Percentiles rank a stretch among this genome's conserved stretches.
Evolutionary conservation across 2,329 filamentous ascomycete genomes (phyloP).

Genomic region (Cordyceps cicadae): DNA sequence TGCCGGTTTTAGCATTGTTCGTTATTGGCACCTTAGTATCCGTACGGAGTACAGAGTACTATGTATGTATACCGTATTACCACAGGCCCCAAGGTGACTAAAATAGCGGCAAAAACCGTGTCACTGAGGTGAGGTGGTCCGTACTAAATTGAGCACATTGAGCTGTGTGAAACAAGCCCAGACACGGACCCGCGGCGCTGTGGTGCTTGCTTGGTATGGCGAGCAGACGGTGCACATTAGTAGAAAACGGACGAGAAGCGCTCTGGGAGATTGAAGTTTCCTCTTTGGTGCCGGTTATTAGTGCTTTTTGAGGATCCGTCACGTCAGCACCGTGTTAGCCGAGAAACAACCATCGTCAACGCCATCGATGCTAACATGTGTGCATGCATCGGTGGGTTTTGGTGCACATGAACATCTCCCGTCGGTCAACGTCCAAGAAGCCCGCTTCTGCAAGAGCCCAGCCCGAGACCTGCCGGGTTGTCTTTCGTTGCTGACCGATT

Average conservation of each 20-base stretch:
- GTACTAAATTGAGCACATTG: not conserved
- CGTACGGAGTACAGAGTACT: too few species aligned
- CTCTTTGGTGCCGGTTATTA: not conserved
- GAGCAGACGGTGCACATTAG: not conserved
- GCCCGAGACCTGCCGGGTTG: not conserved
- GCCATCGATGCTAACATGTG: not conserved
- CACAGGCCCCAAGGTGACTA: not conserved
- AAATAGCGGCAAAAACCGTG: slow-evolving; percentile 2
- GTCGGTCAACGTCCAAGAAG: too few species aligned
- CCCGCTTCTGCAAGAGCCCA: not conserved
- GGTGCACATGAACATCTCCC: not conserved
- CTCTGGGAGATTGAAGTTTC: not conserved
- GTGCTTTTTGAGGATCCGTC: not conserved
- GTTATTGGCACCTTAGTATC: not conserved
- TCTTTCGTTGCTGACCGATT: not conserved
- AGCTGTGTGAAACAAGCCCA: slow-evolving; percentile 5
- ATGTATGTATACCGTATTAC: not conserved
- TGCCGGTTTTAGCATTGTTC: not conserved
- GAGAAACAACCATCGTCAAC: not conserved
- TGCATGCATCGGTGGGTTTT: not conserved
- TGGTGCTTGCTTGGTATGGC: not conserved
- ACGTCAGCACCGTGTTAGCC: not conserved
- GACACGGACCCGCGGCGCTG: not conserved
- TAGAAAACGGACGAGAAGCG: not conserved
- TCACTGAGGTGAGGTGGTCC: not conserved